Evolutionary conservation across 1,139 yeast genomes (phyloP).

Genomic region (Lizanozyma gosingica): DNA sequence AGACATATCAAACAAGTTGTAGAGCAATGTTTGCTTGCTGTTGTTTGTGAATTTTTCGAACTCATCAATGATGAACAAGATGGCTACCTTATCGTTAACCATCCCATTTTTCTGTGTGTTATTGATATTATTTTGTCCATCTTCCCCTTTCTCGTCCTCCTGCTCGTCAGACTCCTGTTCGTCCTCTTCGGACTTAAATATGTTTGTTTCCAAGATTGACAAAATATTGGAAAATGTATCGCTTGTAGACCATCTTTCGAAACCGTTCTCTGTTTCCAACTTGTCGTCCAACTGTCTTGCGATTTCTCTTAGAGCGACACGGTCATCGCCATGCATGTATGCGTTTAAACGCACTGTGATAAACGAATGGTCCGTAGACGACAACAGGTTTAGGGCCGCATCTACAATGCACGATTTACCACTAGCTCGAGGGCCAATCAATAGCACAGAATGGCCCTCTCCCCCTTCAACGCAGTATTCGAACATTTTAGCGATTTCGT

Average conservation of each 20-base stretch:
- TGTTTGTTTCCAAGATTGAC: constrained; percentile 24
- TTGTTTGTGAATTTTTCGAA: constrained; percentile 70
- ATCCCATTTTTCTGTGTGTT: constrained; percentile 5
- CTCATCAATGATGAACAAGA: constrained; percentile 76
- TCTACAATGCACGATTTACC: constrained; percentile 69
- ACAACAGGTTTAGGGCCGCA: constrained; percentile 43
- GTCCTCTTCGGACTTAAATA: constrained; percentile 8
- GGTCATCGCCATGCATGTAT: constrained; percentile 64
- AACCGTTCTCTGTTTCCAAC: constrained; percentile 15
- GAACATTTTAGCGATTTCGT: constrained; percentile 47
- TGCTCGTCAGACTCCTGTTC: constrained; percentile 13
- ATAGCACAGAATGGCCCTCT: constrained; percentile 74
- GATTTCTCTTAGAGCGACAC: constrained; percentile 71
- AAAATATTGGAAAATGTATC: constrained; percentile 45
- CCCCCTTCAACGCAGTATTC: constrained; percentile 57
- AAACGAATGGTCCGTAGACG: constrained; percentile 34
- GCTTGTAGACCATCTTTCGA: constrained; percentile 41
- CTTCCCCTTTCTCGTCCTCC: background rate
- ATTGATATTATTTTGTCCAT: constrained; percentile 7
- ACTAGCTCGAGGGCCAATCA: constrained; percentile 73
- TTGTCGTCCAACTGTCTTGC: constrained; percentile 69
- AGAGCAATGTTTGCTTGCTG: constrained; percentile 71
- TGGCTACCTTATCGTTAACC: constrained; percentile 31
- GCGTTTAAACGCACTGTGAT: constrained; percentile 64
- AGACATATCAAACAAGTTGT: constrained; percentile 78